Percentiles rank a stretch among this genome's conserved stretches.
These are phyloP conservation scores for Yamadazyma epiphylla DNA, from an alignment of 1,139 yeast genomes.

Conservation along the genomic window DNA sequence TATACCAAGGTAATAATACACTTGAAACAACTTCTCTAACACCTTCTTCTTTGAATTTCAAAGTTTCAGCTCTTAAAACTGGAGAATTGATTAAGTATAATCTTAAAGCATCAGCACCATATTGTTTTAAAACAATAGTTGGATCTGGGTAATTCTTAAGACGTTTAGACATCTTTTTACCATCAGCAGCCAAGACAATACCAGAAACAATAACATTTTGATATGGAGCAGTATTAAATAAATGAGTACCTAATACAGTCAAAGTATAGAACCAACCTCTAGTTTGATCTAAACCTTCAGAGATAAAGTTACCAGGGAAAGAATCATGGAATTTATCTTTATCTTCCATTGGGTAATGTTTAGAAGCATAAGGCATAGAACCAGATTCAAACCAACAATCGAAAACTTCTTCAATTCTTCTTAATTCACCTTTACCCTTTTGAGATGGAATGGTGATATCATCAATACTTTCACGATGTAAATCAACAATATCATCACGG, in stretches of 20 bases:
- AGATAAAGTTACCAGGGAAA: constrained; percentile 95
- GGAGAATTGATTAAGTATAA: constrained; percentile 96
- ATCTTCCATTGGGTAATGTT: constrained; percentile 94
- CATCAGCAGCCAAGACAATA: constrained; percentile 95
- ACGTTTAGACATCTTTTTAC: constrained; percentile 98
- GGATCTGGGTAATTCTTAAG: constrained; percentile 98
- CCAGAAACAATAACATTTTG: constrained; percentile 95
- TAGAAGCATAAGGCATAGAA: constrained; percentile 97
- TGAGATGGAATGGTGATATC: constrained; percentile 91
- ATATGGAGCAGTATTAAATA: constrained; percentile 90
- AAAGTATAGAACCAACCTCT: constrained; percentile 99
- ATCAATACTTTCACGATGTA: constrained; percentile 93
- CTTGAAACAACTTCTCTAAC: constrained; percentile 96
- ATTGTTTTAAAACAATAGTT: constrained; percentile 67
- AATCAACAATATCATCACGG: constrained; percentile 71
- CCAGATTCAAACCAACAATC: constrained; percentile 99
- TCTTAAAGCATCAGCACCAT: constrained; percentile 98
- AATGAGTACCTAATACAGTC: constrained; percentile 91
- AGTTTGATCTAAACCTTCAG: constrained; percentile 98
- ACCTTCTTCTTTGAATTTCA: constrained; percentile 97
- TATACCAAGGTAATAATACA: constrained; percentile 97
- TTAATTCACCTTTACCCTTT: constrained; percentile 81
- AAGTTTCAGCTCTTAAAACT: constrained; percentile 91
- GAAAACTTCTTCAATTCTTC: constrained; percentile 94
- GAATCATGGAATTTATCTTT: constrained; percentile 67